Evolutionary conservation across 805 yeast genomes (phyloP).

Genomic region (Candida ascalaphidarum): DNA sequence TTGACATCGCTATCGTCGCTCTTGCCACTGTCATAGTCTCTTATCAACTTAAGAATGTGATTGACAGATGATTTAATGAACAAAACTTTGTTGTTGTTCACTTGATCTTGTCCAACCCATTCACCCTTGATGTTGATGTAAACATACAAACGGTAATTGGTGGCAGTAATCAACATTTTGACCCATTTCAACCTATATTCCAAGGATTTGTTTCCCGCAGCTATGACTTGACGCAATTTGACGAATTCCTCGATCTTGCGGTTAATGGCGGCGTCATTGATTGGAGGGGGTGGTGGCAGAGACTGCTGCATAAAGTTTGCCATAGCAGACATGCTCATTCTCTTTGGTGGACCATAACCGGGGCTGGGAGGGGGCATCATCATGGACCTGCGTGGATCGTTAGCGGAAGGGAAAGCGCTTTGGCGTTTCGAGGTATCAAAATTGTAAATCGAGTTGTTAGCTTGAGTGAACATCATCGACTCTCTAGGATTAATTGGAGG

Average conservation of each 20-base stretch:
- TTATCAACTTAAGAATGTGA: slow-evolving; percentile 27
- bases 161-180: slow-evolving; percentile 31
- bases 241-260: slow-evolving; percentile 26
- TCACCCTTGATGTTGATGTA: slow-evolving; percentile 36
- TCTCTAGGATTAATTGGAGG: slow-evolving; percentile 5
- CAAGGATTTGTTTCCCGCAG: slow-evolving; percentile 32
- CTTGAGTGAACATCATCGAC: no score
- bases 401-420: slow-evolving; percentile 7
- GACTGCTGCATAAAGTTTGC: slow-evolving; percentile 1
- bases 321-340: slow-evolving; percentile 2
- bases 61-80: slow-evolving; percentile 30
- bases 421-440: slow-evolving; percentile 8
- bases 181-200: slow-evolving; percentile 36
- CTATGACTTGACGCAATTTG: slow-evolving; percentile 24
- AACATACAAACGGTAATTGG: slow-evolving; percentile 29
- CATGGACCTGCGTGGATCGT: slow-evolving; percentile 8
- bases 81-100: slow-evolving; percentile 20
- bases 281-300: slow-evolving; percentile 3
- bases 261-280: slow-evolving; percentile 17
- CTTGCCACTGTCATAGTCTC: slow-evolving; percentile 19
- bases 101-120: slow-evolving; percentile 19
- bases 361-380: slow-evolving; percentile 2
- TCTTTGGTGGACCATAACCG: slow-evolving; percentile 2
- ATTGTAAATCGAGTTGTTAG: no score
- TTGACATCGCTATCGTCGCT: slow-evolving; percentile 7